These are phyloP conservation scores for Blastomyces parvus DNA, from an alignment of 2,329 filamentous ascomycete genomes.

Conservation along the genomic window DNA sequence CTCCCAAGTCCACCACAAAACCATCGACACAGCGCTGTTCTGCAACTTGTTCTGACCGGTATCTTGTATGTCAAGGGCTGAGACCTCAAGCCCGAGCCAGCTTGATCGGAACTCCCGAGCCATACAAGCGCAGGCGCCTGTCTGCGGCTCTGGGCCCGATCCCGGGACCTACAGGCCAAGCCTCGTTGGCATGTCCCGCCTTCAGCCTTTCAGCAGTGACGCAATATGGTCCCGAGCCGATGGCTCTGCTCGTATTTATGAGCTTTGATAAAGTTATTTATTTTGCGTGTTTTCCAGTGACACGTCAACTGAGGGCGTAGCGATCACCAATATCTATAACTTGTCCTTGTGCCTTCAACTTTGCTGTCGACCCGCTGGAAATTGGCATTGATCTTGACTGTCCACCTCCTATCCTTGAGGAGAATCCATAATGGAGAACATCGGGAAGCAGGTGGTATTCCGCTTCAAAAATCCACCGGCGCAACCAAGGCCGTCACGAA, in stretches of 20 bases:
- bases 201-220: background rate
- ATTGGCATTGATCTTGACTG: background rate
- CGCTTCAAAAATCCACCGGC: slow-evolving; percentile 12
- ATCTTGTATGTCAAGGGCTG: background rate
- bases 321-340: no score
- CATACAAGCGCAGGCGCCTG: background rate
- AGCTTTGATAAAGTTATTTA: slow-evolving; percentile 2
- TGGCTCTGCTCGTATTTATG: background rate
- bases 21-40: no score
- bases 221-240: background rate
- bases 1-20: no score
- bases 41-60: no score
- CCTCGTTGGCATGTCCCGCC: background rate
- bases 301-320: no score
- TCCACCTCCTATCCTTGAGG: background rate
- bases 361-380: background rate
- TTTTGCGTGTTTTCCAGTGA: background rate
- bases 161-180: background rate
- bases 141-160: background rate
- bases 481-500: slow-evolving; percentile 1
- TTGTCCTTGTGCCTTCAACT: background rate
- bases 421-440: background rate
- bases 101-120: background rate
- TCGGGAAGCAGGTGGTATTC: slow-evolving; percentile 17
- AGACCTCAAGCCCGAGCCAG: background rate